Evolutionary conservation across 805 yeast species (phyloP), one percentile per base, ranked within the genome.

Genomic region (Yarrowia deformans): DNA sequence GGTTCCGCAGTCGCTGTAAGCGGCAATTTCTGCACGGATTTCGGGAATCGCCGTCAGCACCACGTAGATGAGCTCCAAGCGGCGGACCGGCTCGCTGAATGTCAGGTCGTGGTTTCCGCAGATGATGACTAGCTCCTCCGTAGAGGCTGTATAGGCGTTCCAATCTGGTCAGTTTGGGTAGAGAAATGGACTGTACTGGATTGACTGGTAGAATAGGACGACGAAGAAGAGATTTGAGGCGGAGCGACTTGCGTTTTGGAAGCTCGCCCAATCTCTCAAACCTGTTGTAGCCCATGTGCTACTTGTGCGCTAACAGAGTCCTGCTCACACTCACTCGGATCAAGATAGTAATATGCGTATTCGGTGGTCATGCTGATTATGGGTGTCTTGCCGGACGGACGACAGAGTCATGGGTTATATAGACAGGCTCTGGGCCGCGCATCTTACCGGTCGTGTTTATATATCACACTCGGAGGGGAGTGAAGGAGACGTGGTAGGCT

Each of bases 91-190:
- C 9, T 29, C 16, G 23, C 48, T 40, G 39, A 40, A 56, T 2
- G 63, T 56, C 23, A 56, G 46, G 39, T 56, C 63, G 63, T 56
- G 63, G 63, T 56, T 56, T 8, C 63, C 63, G 23, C 63, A 56
- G 63, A 56, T 56, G 46, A 56, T 56, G 39, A 56, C 14, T 1
- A 56, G 63, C 39, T 56, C 63, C 8, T 56, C 63, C 7, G 46
- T 42, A 2, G 63, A 8, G 14, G 63, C 63, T 3, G 23, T 40
- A 12, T 56, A 29, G 16, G 63, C 63, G 48, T 56, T 56, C 63
- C 63, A 56, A 32, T 40, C 63, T 56, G 63, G 60, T 54, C 13
- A 54, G 43, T 40, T 35, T 9, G 14, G 6, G 13, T 39, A 13
- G 40, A 16, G 43, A 14, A 16, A 8, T 5, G 6, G 43, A 3